These are phyloP conservation scores for Lodderomyces theae DNA, from an alignment of 1,139 yeast genomes.

Conservation along the genomic window DNA sequence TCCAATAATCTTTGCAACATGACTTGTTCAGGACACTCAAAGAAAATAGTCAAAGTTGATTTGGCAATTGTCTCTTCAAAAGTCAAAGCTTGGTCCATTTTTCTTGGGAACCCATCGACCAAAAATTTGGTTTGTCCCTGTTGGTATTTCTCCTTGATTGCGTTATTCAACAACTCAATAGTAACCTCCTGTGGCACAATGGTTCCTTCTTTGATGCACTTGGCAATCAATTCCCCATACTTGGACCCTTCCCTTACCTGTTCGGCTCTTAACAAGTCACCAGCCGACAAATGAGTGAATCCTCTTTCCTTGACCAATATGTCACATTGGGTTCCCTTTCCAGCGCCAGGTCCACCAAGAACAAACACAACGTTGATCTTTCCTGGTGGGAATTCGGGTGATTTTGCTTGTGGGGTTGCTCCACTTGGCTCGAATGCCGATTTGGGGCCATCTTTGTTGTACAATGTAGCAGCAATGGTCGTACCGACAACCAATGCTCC, in stretches of 20 bases:
- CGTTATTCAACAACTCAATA: conserved; percentile 74
- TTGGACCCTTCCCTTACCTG: conserved; percentile 79
- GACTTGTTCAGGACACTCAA: conserved; percentile 88
- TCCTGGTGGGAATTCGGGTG: conserved; percentile 54
- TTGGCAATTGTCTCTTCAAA: conserved; percentile 81
- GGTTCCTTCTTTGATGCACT: conserved; percentile 78
- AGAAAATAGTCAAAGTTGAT: conserved; percentile 78
- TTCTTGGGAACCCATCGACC: conserved; percentile 95
- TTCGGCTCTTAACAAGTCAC: conserved; percentile 90
- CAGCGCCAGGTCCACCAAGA: conserved; percentile 90
- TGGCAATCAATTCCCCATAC: conserved; percentile 81
- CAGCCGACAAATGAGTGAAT: conserved; percentile 89
- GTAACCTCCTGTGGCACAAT: conserved; percentile 98
- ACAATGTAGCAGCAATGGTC: conserved; percentile 42
- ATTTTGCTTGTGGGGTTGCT: conserved; percentile 19
- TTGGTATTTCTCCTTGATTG: conserved; percentile 56
- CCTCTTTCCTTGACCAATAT: conserved; percentile 76
- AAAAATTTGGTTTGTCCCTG: conserved; percentile 62
- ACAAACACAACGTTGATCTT: conserved; percentile 82
- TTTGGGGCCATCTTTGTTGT: conserved; percentile 45
- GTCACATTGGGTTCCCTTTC: conserved; percentile 96
- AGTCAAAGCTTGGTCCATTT: conserved; percentile 95
- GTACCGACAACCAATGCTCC: conserved; percentile 47
- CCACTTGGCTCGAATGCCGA: conserved; percentile 45
- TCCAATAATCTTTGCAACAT: conserved; percentile 84